A percentile compares a stretch with the other conserved stretches of the same genome.
These are phyloP conservation scores for Schoenoplectus tabernaemontani DNA, from an alignment of 202 grass and related monocot genomes.

Conservation along the genomic window DNA sequence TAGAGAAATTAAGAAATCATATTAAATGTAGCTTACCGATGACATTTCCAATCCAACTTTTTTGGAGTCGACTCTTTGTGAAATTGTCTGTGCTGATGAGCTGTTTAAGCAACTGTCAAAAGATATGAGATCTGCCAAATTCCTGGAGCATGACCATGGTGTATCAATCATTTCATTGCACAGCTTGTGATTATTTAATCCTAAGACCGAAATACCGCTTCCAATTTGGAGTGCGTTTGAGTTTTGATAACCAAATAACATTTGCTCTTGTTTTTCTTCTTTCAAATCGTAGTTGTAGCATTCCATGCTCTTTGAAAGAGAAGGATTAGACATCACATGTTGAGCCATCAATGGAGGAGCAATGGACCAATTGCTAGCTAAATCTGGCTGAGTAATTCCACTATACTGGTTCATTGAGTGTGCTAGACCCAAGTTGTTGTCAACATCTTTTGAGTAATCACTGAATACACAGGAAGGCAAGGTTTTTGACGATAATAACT, in stretches of 20 bases:
- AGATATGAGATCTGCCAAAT: constrained; percentile 38
- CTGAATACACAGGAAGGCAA: constrained; percentile 38
- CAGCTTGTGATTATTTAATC: constrained; percentile 24
- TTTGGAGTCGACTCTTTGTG: constrained; percentile 26
- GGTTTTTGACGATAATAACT: constrained; percentile 62
- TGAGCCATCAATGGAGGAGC: constrained; percentile 38
- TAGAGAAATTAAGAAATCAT: neutral
- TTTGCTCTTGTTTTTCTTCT: constrained; percentile 32
- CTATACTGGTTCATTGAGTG: neutral
- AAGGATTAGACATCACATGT: constrained; percentile 13
- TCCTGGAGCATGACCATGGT: constrained; percentile 31
- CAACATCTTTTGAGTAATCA: constrained; percentile 65
- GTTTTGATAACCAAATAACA: constrained; percentile 22
- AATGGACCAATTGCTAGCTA: constrained; percentile 78
- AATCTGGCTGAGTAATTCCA: constrained; percentile 33
- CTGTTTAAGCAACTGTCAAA: constrained; percentile 34
- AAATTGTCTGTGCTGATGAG: constrained; percentile 4
- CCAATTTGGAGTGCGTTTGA: neutral
- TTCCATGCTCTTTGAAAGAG: constrained; percentile 24
- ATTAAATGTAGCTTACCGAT: constrained; percentile 41
- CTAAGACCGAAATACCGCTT: constrained; percentile 4
- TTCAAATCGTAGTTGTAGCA: constrained; percentile 41
- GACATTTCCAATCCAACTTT: constrained; percentile 16
- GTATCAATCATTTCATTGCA: constrained; percentile 22
- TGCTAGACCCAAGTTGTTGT: constrained; percentile 27